Conservation (phyloP, 2,329 filamentous ascomycete genomes). For the Sporothrix mexicana region DNA sequence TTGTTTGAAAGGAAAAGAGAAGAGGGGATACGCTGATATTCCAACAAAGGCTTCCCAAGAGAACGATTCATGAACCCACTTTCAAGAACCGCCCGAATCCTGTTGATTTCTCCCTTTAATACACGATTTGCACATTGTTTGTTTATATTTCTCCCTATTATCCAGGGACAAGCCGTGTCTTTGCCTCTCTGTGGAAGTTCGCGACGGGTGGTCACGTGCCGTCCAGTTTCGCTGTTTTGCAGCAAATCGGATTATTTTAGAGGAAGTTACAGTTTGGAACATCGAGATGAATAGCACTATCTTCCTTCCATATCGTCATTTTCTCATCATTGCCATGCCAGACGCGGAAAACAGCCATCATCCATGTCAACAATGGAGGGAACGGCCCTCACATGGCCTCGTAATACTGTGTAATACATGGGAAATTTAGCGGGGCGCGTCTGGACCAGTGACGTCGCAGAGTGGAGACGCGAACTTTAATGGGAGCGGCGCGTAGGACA, state of each 20-base stretch:
- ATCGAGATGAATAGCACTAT: background rate
- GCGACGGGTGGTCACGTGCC: background rate
- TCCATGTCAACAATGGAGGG: background rate
- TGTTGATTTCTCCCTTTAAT: background rate
- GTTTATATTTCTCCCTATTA: background rate
- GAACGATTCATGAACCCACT: background rate
- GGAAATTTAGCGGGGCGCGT: background rate
- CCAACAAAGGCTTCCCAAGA: too few species aligned
- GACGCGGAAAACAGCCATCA: background rate
- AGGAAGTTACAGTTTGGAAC: too few species aligned
- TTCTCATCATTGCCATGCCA: slow-evolving; percentile 14
- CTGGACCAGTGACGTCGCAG: slow-evolving; percentile 16
- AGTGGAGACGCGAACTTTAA: slow-evolving; percentile 25
- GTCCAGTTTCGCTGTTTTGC: background rate
- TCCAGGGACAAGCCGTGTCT: too few species aligned
- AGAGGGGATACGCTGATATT: too few species aligned
- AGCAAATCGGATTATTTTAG: too few species aligned
- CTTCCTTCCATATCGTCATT: background rate
- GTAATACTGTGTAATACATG: background rate
- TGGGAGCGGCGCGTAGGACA: slow-evolving; percentile 9
- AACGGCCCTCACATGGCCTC: background rate
- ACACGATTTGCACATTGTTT: background rate
- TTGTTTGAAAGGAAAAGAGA: too few species aligned
- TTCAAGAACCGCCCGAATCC: background rate
- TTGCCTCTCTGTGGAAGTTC: background rate